Conservation (phyloP, 495 filamentous ascomycete species). For the Tuber calosporum region DNA sequence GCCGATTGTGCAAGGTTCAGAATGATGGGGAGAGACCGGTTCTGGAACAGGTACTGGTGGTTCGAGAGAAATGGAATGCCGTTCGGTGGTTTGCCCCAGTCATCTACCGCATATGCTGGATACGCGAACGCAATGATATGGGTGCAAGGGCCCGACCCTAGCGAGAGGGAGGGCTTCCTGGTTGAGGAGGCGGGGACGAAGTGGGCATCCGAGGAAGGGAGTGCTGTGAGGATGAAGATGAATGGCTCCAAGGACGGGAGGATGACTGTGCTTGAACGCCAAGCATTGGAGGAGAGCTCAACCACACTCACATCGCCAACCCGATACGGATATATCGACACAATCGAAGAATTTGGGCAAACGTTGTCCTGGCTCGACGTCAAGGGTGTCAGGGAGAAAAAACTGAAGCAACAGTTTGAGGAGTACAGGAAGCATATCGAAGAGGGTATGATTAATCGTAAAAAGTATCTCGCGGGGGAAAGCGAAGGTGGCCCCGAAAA, state of each 20-base stretch:
- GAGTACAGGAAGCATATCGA: constrained; percentile 68
- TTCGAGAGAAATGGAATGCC: constrained; percentile 99
- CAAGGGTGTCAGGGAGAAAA: constrained; percentile 72
- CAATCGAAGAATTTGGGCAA: constrained; percentile 64
- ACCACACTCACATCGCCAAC: constrained; percentile 68
- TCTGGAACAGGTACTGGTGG: constrained; percentile 98
- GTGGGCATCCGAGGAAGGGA: constrained; percentile 43
- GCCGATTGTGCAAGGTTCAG: constrained; percentile 85
- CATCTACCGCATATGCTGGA: constrained; percentile 74
- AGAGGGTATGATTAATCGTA: constrained; percentile 69
- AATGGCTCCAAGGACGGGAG: constrained; percentile 53
- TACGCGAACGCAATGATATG: constrained; percentile 94
- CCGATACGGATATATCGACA: constrained; percentile 88
- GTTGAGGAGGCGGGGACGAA: constrained; percentile 52
- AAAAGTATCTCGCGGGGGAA: constrained; percentile 58
- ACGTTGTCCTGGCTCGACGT: constrained; percentile 83
- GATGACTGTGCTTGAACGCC: constrained; percentile 76
- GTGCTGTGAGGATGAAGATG: constrained; percentile 50
- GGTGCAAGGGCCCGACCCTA: constrained; percentile 89
- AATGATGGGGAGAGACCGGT: constrained; percentile 83
- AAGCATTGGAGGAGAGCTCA: constrained; percentile 73
- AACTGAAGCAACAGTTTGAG: constrained; percentile 75
- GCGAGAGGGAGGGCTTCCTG: constrained; percentile 73
- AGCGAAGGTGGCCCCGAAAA: constrained; percentile 55
- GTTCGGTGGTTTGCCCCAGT: constrained; percentile 75